Conservation (phyloP, 257 asterid species). For the Gentiana macrophylla region DNA sequence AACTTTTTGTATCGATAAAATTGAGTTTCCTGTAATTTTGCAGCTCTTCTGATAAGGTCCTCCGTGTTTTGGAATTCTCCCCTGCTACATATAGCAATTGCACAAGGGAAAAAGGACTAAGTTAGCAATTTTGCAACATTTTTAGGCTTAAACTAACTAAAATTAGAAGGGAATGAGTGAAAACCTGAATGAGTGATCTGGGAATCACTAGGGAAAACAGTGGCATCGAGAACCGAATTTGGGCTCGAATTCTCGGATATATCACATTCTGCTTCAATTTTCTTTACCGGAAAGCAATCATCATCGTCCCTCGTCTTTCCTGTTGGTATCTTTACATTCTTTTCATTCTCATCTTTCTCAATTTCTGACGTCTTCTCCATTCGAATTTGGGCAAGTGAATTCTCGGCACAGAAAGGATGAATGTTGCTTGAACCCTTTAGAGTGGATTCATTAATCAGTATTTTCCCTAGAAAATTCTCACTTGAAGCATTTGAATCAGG, state of each 20-base stretch:
- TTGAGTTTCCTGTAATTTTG: slow-evolving; percentile 26
- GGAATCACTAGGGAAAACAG: slow-evolving; percentile 30
- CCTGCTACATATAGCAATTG: slow-evolving; percentile 16
- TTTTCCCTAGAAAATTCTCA: neutral
- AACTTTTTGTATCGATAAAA: neutral
- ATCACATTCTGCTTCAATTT: slow-evolving; percentile 20
- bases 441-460: neutral
- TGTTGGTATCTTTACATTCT: neutral
- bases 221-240: slow-evolving; percentile 48
- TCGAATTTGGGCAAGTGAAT: too few species aligned
- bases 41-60: slow-evolving; percentile 51
- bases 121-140: too few species aligned
- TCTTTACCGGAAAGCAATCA: slow-evolving; percentile 11
- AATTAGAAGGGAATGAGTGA: neutral
- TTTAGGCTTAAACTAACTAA: too few species aligned
- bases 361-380: too few species aligned
- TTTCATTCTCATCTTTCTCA: neutral
- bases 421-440: slow-evolving; percentile 18
- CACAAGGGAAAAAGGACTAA: too few species aligned
- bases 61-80: slow-evolving; percentile 37
- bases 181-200: slow-evolving; percentile 38
- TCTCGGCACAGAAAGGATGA: slow-evolving; percentile 9
- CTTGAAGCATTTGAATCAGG: neutral
- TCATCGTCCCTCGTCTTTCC: slow-evolving; percentile 15
- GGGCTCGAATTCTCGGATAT: slow-evolving; percentile 57